Percentiles rank a stretch among this genome's conserved stretches.
phyloP scores from a whole-genome alignment of 2,329 filamentous ascomycete species.

The Aspergillus terreus region DNA sequence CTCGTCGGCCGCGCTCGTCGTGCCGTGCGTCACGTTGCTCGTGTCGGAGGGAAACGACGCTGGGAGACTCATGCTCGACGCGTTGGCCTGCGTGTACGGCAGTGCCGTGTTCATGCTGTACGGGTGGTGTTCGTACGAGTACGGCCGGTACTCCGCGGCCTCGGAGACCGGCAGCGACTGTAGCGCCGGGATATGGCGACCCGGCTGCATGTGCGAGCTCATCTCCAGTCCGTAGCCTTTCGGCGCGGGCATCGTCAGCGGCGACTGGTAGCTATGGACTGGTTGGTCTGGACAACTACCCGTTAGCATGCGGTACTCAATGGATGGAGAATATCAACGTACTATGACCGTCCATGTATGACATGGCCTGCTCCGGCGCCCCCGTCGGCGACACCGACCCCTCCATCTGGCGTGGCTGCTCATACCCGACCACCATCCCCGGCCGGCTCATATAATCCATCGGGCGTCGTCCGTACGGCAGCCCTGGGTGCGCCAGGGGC shows the following conservation, averaged over 20 bases:
- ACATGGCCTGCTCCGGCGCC: slow-evolving; percentile 21
- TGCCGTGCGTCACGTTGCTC: slow-evolving; percentile 14
- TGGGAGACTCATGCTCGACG: slow-evolving; percentile 35
- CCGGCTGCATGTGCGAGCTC: slow-evolving; percentile 24
- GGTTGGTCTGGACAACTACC: slow-evolving; percentile 23
- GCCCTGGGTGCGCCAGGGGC: slow-evolving; percentile 16
- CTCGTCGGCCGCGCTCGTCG: slow-evolving; percentile 18
- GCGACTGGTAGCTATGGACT: slow-evolving; percentile 24
- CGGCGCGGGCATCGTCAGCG: slow-evolving; percentile 24
- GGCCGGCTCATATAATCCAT: slow-evolving; percentile 28
- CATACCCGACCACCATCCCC: slow-evolving; percentile 27
- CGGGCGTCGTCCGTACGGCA: slow-evolving; percentile 26
- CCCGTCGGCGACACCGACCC: slow-evolving; percentile 33
- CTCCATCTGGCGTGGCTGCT: slow-evolving; percentile 27
- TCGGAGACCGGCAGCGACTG: slow-evolving; percentile 31
- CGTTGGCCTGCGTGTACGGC: slow-evolving; percentile 30
- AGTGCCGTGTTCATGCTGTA: slow-evolving; percentile 25
- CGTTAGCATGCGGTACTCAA: not conserved
- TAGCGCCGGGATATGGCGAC: slow-evolving; percentile 25
- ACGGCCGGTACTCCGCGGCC: slow-evolving; percentile 33
- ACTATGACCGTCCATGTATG: slow-evolving; percentile 29
- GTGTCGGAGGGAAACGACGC: slow-evolving; percentile 31
- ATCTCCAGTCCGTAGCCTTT: slow-evolving; percentile 26
- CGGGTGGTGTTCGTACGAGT: slow-evolving; percentile 23
- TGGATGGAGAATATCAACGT: slow-evolving; percentile 1